Base-by-base conservation (phyloP, 495 filamentous ascomycete species). In the Oleoguttula mirabilis region DNA sequence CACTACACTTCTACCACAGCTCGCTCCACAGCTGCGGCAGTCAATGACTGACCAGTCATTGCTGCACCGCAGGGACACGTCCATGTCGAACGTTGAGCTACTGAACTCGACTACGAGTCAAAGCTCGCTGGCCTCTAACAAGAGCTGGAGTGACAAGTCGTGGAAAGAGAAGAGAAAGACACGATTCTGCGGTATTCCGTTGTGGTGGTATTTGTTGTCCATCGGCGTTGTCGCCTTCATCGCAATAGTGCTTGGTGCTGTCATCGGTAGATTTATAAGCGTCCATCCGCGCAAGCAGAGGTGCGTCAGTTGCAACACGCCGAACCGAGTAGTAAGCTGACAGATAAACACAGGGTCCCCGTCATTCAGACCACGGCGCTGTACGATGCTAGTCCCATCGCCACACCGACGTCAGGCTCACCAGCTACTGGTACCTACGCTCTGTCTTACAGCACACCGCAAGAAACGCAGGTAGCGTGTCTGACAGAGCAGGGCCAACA, bases 341-440 rank as follows among this genome's bases (percentile, higher is more conserved):
- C n/a, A n/a, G n/a, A n/a, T n/a, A n/a, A n/a, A n/a, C n/a, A n/a
- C n/a, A n/a, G n/a, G n/a, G n/a, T n/a, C n/a, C n/a, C n/a, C n/a
- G n/a, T n/a, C n/a, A n/a, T n/a, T n/a, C 56, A 63, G 2, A 75
- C 69, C 6, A 65, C 73, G 2, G 67, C 76, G 4, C 65, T 73
- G 7, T 71, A 75, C 50, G 83, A 86, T 57, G 78, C 75, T 8
- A 72, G 72, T 0, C 71, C 77, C 6, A 63, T 84, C 22, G 55
- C 74, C 5, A 71, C 72, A 4, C 76, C 81, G 10, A 55, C 72
- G 10, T 65, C 71, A 40, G 57, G 70, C 24, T 21, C 70, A 21
- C 57, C 86, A 3, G 75, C 80, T 2, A 76, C 73, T 3, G 87
- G 87, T 10, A 62, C 61, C 2, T 94, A 62, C 52, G 47, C 62